Evolutionary conservation across 441 rosid genomes (phyloP), one percentile per base, ranked within the genome.

Genomic region (Arabidopsis lyrata): DNA sequence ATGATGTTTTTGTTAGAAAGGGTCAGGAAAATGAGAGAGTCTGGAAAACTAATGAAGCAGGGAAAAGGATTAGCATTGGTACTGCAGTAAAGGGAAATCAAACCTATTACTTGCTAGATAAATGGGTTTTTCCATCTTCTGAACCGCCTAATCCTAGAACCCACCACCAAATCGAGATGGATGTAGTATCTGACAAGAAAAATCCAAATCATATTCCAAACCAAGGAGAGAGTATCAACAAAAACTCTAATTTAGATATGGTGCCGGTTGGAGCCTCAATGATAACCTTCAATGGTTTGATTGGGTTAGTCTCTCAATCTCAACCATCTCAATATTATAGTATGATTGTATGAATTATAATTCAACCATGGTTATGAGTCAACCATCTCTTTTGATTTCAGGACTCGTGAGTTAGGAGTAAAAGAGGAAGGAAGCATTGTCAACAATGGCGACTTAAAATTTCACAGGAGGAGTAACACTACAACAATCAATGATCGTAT

Each of bases 71-170:
- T 24, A 24, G 27, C 27, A 24, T 24, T 24, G 27, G 27, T 24
- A 3, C 27, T 24, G 27, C 27, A 24, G 22, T 3, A 20, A 60
- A 13, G 24, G 34, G 13, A 8, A 42, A 45, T 47, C 56, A 53
- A 61, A 62, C 9, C 34, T 42, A 35, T 9, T 75, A 68, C 41
- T 15, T 75, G 20, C 9, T 75, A 62, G 79, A 75, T 36, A 35
- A 54, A 55, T 75, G 79, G 74, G 3, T 52, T 48, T 6, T 16
- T 27, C 8, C 18, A 32, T 8, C 8, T 4, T 14, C 9, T n/a
- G 22, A 24, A 12, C 8, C 16, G 7, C 8, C 2, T n/a, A 6
- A 44, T 2, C 32, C 38, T 20, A 44, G 13, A 22, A n/a, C 5
- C 11, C 14, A 49, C 24, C 66, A 16, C 0, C 9, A 16, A 47